Percentiles rank a stretch among this genome's conserved stretches.
Evolutionary conservation across 2,329 filamentous ascomycete genomes (phyloP).

Genomic region (Hypomyces perniciosus): DNA sequence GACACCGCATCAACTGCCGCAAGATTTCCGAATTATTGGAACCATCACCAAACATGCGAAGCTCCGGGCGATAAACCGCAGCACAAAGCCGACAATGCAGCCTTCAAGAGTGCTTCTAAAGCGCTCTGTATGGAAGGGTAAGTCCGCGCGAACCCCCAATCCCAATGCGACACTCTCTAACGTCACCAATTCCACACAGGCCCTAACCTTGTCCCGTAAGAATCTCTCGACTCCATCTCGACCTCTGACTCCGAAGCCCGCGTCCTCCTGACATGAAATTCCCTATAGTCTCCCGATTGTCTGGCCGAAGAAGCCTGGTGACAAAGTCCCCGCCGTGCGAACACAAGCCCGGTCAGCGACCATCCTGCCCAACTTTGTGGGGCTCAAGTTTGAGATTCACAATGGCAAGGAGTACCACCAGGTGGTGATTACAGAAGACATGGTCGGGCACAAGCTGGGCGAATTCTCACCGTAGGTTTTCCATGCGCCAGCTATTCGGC

Average conservation of each 20-base stretch:
- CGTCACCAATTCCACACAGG: conserved; percentile 30
- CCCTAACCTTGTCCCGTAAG: conserved; percentile 51
- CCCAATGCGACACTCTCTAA: neutral
- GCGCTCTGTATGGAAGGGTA: conserved; percentile 87
- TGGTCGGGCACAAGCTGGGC: conserved; percentile 92
- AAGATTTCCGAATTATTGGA: conserved; percentile 8
- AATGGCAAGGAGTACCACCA: conserved; percentile 86
- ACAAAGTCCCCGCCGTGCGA: conserved; percentile 65
- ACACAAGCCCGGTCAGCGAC: conserved; percentile 85
- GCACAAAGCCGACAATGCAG: conserved; percentile 48
- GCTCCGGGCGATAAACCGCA: neutral
- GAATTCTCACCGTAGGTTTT: conserved; percentile 78
- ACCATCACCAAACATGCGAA: neutral
- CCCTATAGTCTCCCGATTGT: conserved; percentile 55
- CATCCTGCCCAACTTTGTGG: conserved; percentile 88
- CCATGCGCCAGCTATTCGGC: neutral
- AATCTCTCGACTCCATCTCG: conserved; percentile 4
- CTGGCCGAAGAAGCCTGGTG: conserved; percentile 50
- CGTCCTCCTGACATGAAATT: conserved; percentile 13
- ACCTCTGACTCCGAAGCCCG: neutral
- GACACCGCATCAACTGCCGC: neutral
- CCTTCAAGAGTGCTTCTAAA: conserved; percentile 61
- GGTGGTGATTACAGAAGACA: conserved; percentile 82
- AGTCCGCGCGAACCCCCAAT: conserved; percentile 11
- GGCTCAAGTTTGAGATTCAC: conserved; percentile 82